A percentile compares a stretch with the other conserved stretches of the same genome.
Evolutionary conservation across 2,329 filamentous ascomycete species (phyloP).

Genomic region (Microsporum ferrugineum): DNA sequence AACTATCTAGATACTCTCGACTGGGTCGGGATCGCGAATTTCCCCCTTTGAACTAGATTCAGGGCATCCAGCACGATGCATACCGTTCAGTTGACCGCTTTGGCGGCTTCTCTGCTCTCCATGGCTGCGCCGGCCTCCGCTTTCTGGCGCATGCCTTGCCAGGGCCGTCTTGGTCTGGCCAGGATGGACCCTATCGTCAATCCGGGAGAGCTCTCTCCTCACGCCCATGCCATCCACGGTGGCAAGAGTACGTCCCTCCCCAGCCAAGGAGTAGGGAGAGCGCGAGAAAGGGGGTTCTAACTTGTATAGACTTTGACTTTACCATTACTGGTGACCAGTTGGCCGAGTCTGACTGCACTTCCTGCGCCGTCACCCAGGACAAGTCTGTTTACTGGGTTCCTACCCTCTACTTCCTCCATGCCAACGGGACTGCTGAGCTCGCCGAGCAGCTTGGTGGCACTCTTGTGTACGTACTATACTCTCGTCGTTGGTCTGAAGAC

Average conservation of each 20-base stretch:
- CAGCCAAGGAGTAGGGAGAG: neutral
- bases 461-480: slow-evolving; percentile 55
- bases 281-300: neutral
- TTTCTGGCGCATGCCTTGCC: slow-evolving; percentile 88
- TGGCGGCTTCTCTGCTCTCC: slow-evolving; percentile 6
- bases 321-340: slow-evolving; percentile 49
- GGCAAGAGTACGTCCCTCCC: slow-evolving; percentile 52
- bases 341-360: slow-evolving; percentile 57
- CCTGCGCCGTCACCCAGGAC: slow-evolving; percentile 67
- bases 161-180: slow-evolving; percentile 54
- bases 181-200: slow-evolving; percentile 68
- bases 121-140: slow-evolving; percentile 39
- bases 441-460: slow-evolving; percentile 70
- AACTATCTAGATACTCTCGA: slow-evolving; percentile 1
- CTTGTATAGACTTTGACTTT: slow-evolving; percentile 53
- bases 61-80: slow-evolving; percentile 7
- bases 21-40: slow-evolving; percentile 5
- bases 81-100: slow-evolving; percentile 6
- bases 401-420: slow-evolving; percentile 62
- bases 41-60: neutral
- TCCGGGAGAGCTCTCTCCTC: slow-evolving; percentile 47
- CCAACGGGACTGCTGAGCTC: slow-evolving; percentile 54
- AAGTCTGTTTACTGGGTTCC: slow-evolving; percentile 85
- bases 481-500: neutral
- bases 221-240: slow-evolving; percentile 66